Evolutionary conservation across 129 eudicot species (phyloP).

Genomic region (Chrysanthemum lavandulifolium): DNA sequence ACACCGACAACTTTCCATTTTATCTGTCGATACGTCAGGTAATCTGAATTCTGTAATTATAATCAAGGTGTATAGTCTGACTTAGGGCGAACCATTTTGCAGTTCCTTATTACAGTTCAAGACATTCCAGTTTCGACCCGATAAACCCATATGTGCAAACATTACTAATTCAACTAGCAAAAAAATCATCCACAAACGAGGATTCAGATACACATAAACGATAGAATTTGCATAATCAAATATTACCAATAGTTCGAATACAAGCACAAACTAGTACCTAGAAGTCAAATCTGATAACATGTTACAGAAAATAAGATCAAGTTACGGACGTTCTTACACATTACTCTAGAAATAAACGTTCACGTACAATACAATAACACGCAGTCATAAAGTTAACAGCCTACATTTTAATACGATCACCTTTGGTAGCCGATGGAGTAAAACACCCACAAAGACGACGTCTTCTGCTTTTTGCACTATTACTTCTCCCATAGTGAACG

Average conservation of each 20-base stretch:
- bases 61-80: too few relatives aligned
- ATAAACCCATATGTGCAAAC: too few relatives aligned
- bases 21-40: too few relatives aligned
- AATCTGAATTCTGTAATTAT: too few relatives aligned
- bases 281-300: background rate
- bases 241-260: background rate
- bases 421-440: slow-evolving; percentile 42
- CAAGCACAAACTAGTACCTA: background rate
- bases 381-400: slow-evolving; percentile 19
- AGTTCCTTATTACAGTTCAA: too few relatives aligned
- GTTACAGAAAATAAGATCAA: background rate
- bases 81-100: too few relatives aligned
- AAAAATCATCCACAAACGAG: background rate
- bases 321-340: slow-evolving; percentile 5
- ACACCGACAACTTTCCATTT: too few relatives aligned
- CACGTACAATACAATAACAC: slow-evolving; percentile 4
- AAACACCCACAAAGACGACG: slow-evolving; percentile 75
- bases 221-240: slow-evolving; percentile 4
- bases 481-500: slow-evolving; percentile 55
- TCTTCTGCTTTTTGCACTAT: slow-evolving; percentile 52
- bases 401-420: slow-evolving; percentile 27
- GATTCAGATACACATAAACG: background rate
- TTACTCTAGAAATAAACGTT: slow-evolving; percentile 15
- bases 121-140: too few relatives aligned
- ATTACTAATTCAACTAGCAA: background rate